Conservation (phyloP, 2,329 filamentous ascomycete genomes). For the Hysterium pulicare region DNA sequence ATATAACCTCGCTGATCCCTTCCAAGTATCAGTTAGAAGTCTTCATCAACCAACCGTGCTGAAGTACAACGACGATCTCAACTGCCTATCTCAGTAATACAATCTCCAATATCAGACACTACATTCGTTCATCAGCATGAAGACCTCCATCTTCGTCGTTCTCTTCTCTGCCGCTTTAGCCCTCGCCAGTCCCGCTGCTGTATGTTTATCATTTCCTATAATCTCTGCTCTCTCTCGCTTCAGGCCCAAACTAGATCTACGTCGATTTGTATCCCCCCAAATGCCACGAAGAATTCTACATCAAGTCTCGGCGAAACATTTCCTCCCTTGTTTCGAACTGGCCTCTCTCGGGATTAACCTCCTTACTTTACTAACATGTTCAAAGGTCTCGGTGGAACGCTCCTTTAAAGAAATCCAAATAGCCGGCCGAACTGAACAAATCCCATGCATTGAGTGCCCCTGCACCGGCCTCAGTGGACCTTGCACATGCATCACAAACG, state of each 20-base stretch:
- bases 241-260: too few species aligned
- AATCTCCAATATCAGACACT: background rate
- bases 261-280: slow-evolving; percentile 6
- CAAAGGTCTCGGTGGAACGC: slow-evolving; percentile 11
- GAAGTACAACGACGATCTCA: background rate
- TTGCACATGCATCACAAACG: slow-evolving; percentile 10
- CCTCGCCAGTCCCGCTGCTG: slow-evolving; percentile 8
- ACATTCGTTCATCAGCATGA: slow-evolving; percentile 6
- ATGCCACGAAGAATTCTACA: background rate
- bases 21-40: background rate
- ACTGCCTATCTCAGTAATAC: background rate
- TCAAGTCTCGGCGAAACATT: background rate
- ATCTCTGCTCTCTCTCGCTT: slow-evolving; percentile 1
- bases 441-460: slow-evolving; percentile 12
- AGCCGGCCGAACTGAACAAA: background rate
- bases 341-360: background rate
- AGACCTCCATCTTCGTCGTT: slow-evolving; percentile 8
- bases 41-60: background rate
- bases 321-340: background rate
- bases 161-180: slow-evolving; percentile 7
- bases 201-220: slow-evolving; percentile 5
- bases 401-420: slow-evolving; percentile 2
- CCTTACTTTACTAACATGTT: background rate
- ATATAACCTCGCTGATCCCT: slow-evolving; percentile 2
- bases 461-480: slow-evolving; percentile 6